Evolutionary conservation across 768 basidiomycete species (phyloP).

Genomic region (Dentipellis fragilis): DNA sequence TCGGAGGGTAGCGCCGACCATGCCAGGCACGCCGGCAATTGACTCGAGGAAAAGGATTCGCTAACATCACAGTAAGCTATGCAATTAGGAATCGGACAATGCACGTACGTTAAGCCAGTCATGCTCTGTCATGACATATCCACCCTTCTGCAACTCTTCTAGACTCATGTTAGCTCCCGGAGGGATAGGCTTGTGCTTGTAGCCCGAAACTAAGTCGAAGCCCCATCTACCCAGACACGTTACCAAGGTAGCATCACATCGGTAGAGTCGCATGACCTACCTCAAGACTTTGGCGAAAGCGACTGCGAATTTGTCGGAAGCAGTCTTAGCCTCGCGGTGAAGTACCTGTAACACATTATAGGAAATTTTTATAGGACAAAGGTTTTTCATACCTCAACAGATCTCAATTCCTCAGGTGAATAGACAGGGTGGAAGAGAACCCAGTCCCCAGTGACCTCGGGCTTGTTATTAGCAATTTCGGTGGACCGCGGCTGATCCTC

Average conservation of each 20-base stretch:
- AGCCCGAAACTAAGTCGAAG: slow-evolving; percentile 82
- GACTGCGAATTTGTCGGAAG: slow-evolving; percentile 66
- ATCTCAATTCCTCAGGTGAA: slow-evolving; percentile 56
- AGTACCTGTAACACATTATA: slow-evolving; percentile 41
- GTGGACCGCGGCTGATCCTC: not conserved
- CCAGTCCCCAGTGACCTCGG: slow-evolving; percentile 58
- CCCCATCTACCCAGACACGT: slow-evolving; percentile 30
- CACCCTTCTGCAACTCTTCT: slow-evolving; percentile 62
- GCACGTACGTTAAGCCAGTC: slow-evolving; percentile 63
- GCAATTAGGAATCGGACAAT: not conserved
- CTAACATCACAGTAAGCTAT: slow-evolving; percentile 23
- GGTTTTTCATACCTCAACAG: slow-evolving; percentile 47
- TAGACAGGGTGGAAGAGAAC: slow-evolving; percentile 93
- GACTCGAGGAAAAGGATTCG: slow-evolving; percentile 72
- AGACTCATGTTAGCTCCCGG: slow-evolving; percentile 54
- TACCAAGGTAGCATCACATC: no score
- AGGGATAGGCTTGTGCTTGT: slow-evolving; percentile 66
- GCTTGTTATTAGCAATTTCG: not conserved
- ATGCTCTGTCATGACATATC: slow-evolving; percentile 62
- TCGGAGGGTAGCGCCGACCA: slow-evolving; percentile 84
- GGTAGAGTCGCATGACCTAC: slow-evolving; percentile 18
- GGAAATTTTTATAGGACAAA: not conserved
- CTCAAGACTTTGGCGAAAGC: slow-evolving; percentile 48
- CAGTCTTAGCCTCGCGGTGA: slow-evolving; percentile 49
- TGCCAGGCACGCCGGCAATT: slow-evolving; percentile 92